These are phyloP conservation scores for Bryoglossum gracile DNA, from an alignment of 495 filamentous ascomycete species.

Conservation along the genomic window DNA sequence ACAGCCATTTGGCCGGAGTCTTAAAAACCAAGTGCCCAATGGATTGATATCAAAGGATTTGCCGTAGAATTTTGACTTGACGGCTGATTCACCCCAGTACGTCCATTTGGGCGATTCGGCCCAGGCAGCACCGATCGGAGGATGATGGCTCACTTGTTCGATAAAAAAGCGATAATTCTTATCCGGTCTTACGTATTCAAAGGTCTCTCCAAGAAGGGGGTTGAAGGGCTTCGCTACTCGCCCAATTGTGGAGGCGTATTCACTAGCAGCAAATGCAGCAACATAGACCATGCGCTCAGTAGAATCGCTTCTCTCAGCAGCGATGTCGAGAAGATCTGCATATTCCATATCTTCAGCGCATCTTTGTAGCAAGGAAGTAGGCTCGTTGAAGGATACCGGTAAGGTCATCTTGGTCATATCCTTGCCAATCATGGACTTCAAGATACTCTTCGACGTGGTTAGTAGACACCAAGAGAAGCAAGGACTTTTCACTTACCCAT, in stretches of 20 bases:
- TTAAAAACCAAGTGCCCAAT: slow-evolving; percentile 94
- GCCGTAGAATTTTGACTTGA: slow-evolving; percentile 96
- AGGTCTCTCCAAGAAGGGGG: slow-evolving; percentile 90
- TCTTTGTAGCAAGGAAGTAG: slow-evolving; percentile 91
- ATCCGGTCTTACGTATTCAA: slow-evolving; percentile 91
- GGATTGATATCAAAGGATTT: slow-evolving; percentile 96
- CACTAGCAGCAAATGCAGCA: slow-evolving; percentile 87
- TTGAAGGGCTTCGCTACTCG: slow-evolving; percentile 98
- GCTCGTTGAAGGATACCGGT: slow-evolving; percentile 97
- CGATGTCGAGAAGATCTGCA: slow-evolving; percentile 83
- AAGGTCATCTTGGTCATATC: slow-evolving; percentile 99
- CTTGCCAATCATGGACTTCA: slow-evolving; percentile 99
- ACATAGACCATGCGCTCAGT: slow-evolving; percentile 95
- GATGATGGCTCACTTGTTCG: slow-evolving; percentile 97
- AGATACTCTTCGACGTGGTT: slow-evolving; percentile 59
- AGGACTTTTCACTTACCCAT: slow-evolving; percentile 59
- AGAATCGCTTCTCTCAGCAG: slow-evolving; percentile 77
- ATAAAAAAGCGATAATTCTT: slow-evolving; percentile 98
- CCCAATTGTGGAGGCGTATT: slow-evolving; percentile 93
- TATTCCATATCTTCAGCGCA: slow-evolving; percentile 98
- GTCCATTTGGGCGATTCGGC: slow-evolving; percentile 93
- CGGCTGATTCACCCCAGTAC: slow-evolving; percentile 95
- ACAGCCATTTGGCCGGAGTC: slow-evolving; percentile 69
- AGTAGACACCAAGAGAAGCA: neutral
- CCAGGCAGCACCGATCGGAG: slow-evolving; percentile 88